phyloP scores from a whole-genome alignment of 495 filamentous ascomycete species.

The Neurospora terricola region DNA sequence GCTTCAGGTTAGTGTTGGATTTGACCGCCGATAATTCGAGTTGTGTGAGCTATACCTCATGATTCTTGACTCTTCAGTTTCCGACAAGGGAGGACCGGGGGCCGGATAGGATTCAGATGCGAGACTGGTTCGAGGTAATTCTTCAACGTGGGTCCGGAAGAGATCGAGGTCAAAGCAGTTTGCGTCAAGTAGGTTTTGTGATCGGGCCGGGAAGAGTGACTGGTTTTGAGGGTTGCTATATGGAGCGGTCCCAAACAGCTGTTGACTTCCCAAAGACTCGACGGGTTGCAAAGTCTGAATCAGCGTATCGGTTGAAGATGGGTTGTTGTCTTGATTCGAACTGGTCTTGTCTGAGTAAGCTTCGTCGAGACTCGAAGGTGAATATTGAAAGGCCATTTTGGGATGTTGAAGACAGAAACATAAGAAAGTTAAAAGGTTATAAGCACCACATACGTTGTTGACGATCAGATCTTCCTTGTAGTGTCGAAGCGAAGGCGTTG shows the following conservation, averaged over 20 bases:
- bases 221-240: constrained; percentile 12
- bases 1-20: constrained; percentile 1
- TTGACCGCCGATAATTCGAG: neutral
- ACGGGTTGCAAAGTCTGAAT: constrained; percentile 26
- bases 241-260: constrained; percentile 18
- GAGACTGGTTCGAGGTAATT: neutral
- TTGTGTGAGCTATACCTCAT: constrained; percentile 32
- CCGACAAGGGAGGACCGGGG: neutral
- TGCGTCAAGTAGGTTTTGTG: constrained; percentile 17
- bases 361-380: constrained; percentile 21
- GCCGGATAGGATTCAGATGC: neutral
- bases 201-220: constrained; percentile 19
- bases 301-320: constrained; percentile 25
- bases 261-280: constrained; percentile 11
- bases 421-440: constrained; percentile 4
- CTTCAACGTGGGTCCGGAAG: neutral
- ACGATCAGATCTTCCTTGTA: neutral
- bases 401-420: constrained; percentile 1
- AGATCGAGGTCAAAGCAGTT: constrained; percentile 22
- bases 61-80: constrained; percentile 12
- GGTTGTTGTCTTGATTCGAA: constrained; percentile 27
- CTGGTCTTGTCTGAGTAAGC: constrained; percentile 38
- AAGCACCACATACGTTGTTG: constrained; percentile 22
- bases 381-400: constrained; percentile 26
- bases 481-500: neutral